These are phyloP conservation scores for Grammothele lineata DNA, from an alignment of 768 basidiomycete genomes.

Conservation along the genomic window DNA sequence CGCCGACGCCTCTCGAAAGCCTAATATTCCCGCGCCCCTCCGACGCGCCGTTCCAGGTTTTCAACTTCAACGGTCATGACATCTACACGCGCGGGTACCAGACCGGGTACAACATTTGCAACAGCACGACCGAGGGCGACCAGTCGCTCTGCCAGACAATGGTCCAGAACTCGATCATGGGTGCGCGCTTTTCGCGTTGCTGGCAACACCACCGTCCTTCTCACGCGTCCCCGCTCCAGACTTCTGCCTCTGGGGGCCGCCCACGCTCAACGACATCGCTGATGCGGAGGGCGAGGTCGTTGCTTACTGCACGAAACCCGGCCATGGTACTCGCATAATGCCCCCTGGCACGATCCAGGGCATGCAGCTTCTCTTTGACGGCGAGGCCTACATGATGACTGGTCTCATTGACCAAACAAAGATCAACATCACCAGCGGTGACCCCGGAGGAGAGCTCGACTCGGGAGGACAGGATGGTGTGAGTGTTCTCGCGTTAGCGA, in stretches of 20 bases:
- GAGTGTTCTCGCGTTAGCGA: too few relatives aligned
- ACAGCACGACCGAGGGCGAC: constrained; percentile 59
- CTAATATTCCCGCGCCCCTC: neutral
- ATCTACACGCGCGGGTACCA: constrained; percentile 47
- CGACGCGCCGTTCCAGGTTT: neutral
- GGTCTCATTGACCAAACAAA: constrained; percentile 61
- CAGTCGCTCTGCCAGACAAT: constrained; percentile 67
- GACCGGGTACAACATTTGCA: constrained; percentile 63
- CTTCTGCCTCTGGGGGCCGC: constrained; percentile 66
- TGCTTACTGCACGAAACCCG: constrained; percentile 72
- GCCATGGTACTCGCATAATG: constrained; percentile 69
- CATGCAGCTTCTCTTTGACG: constrained; percentile 58
- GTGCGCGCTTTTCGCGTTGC: neutral
- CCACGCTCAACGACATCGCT: constrained; percentile 52
- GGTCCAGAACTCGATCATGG: constrained; percentile 10
- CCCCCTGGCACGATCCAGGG: constrained; percentile 63
- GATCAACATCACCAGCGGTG: constrained; percentile 47
- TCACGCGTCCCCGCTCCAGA: too few relatives aligned
- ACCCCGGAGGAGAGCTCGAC: constrained; percentile 77
- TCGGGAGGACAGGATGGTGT: constrained; percentile 68
- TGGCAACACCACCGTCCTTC: too few relatives aligned
- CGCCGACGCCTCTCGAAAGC: neutral
- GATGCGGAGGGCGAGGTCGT: constrained; percentile 69
- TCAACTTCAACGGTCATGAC: neutral
- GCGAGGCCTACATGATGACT: constrained; percentile 54